Base-by-base conservation (phyloP, 2,329 filamentous ascomycete genomes). In the Trichoderma asperellum region DNA sequence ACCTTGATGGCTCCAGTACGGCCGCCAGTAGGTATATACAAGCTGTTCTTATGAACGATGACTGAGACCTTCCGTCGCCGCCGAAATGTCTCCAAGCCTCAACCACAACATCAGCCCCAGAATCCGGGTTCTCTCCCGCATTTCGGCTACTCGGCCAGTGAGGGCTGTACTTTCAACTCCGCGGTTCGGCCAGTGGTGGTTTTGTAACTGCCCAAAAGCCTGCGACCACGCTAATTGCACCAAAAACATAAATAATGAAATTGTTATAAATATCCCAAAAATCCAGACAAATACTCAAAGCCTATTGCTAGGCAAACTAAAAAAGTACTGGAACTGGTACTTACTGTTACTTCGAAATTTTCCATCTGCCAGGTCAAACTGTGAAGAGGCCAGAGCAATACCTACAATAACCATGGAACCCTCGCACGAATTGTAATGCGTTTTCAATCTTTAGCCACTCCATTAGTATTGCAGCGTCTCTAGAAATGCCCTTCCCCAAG, bases 81-180 rank as follows among this genome's bases (percentile, higher is more conserved):
- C 47, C 47, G 47, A 49, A 12, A 24, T 24, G 24, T 49, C 47
- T 24, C 6, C 40, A 32, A 32, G 37, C 12, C 40, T 29, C 47
- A 49, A 24, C 12, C 14, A 6, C 52, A 55, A 32, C 24, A 16
- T 55, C 5, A 6, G 11, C 43, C 52, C 49, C 6, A 52, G 12
- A 35, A 49, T 52, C 24, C 32, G 59, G 52, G 40, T n/a, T 55
- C 12, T 32, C 10, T 32, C 5, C 52, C 27, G 56, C 32, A 16
- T 35, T 59, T 59, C 27, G 47, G 43, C 56, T n/a, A 32, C 35
- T 29, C 34, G 58, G 35, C 52, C 62, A 65, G 62, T 47, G 49
- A 65, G 52, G 34, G 49, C 18, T 29, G n/a, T 57, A 14, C 29
- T 29, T 29, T 40, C n/a, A 24, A 47, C 34, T 65, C 34, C 62